Evolutionary conservation across 179 eudicot genomes (phyloP).

Genomic region (Beta macrorhiza): DNA sequence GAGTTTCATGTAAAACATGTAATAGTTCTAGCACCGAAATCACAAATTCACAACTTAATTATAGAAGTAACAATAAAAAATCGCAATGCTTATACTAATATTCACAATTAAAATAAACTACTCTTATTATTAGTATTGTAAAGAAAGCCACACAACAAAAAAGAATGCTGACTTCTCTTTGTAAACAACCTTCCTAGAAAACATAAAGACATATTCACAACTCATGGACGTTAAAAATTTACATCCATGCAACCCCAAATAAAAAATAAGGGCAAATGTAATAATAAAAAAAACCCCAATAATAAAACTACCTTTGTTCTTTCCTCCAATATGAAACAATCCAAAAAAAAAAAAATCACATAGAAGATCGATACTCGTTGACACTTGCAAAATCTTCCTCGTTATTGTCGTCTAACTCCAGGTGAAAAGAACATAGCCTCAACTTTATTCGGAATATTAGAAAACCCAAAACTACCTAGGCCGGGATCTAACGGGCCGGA

Average conservation of each 20-base stretch:
- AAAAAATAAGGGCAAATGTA: not conserved
- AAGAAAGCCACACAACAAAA: not conserved
- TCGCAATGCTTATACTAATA: too few relatives aligned
- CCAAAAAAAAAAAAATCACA: not conserved
- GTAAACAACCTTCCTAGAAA: not conserved
- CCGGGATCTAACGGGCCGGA: conserved; percentile 17
- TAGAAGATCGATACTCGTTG: not conserved
- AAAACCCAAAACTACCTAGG: conserved; percentile 1
- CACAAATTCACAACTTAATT: too few relatives aligned
- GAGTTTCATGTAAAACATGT: too few relatives aligned
- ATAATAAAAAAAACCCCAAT: not conserved
- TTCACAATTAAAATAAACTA: too few relatives aligned
- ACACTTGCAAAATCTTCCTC: not conserved
- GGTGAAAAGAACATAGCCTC: too few relatives aligned
- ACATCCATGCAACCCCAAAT: not conserved
- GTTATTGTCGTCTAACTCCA: not conserved
- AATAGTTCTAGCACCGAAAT: too few relatives aligned
- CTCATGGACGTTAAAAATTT: not conserved
- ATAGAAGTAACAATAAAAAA: not conserved
- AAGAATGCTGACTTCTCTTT: not conserved
- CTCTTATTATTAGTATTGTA: too few relatives aligned
- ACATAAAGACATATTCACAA: not conserved
- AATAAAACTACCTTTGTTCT: not conserved
- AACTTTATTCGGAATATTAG: not conserved
- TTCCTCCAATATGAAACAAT: not conserved